Evolutionary conservation across 2,329 filamentous ascomycete species (phyloP), one percentile per base, ranked within the genome.

Genomic region (Fusarium euwallaceae): DNA sequence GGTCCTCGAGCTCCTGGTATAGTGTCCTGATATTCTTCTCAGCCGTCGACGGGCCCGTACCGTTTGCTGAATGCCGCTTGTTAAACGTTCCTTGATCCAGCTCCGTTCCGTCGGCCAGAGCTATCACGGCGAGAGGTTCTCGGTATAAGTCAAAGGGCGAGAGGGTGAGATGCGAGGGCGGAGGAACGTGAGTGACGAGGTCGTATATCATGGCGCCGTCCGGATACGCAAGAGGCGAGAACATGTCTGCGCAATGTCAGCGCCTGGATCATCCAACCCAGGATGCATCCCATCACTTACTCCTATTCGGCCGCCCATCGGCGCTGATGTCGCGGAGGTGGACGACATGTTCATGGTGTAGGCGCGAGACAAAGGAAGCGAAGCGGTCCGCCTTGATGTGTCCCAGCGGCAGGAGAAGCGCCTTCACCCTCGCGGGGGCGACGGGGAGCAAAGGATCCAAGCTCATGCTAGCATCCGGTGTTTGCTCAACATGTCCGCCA

Each of bases 131-230:
- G 64, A 98, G 87, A 10, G 95, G 93, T 81, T 97, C 94, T 77
- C 95, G 90, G 82, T 94, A 97, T 51, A 96, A 87, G 82, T 99
- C 97, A 86, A 98, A 98, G 1, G 97, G 95, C 41, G 93, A 93
- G 45, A 97, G 85, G 22, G 94, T 89, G 51, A 94, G 87, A 80
- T 97, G 94, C 36, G 94, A 94, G 36, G 92, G 88, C n/a, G 94
- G 92, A 27, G 95, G 93, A 65, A 93, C 87, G 79, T 95, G 92
- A 70, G 94, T 95, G 67, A 93, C 92, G 72, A 98, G 89, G 81
- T 98, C 93, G 87, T 97, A 98, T 78, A 98, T 89, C 71, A 98
- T 93, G 79, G 92, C 92, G 70, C 96, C 96, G 76, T 92, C 90
- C 12, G 95, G 95, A 82, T 97, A 98, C 16, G 93, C 94, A 79